Evolutionary conservation across 2,329 filamentous ascomycete genomes (phyloP), one percentile per base, ranked within the genome.

Genomic region (Neobulgaria alba): DNA sequence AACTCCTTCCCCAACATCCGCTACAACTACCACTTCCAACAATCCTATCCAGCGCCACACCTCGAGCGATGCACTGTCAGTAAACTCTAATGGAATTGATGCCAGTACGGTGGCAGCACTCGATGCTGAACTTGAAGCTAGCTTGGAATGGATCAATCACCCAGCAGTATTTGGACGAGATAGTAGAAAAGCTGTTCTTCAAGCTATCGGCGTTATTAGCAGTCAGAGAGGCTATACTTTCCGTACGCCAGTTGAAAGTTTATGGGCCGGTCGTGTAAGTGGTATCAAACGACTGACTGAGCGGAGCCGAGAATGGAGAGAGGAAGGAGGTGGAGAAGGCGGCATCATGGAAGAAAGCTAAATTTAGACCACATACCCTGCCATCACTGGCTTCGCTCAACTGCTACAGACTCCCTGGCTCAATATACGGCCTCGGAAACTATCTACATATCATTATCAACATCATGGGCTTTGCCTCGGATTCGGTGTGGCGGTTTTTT

Each of bases 131-230:
- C 75, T 98, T 23, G 87, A 95, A 60, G 77, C 85, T 23, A 86
- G 85, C 37, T 68, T 98, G 12, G 92, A 98, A 64, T 98, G 92
- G 92, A 96, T 98, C 63, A 88, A 84, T 59, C 92, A 98, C 57
- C 92, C 92, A 1, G 89, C 89, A 2, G 86, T 96, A 2, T 98
- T 98, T 60, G 82, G 85, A 7, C 79, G 92, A 29, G 92, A 98
- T 61, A 92, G 85, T 43, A 81, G 92, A 56, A 98, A 98, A 67
- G 87, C 90, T 3, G 89, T 98, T 2, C 71, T 98, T 17, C 92
- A 98, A 62, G 87, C 89, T 12, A 96, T 98, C 51, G 90, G 92
- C 5, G 89, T 96, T 47, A 95, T 98, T 54, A 92, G 85, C 57
- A 93, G 85, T 5, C 92, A 98, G 64, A 77, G 92, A 34, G 89